A percentile compares a stretch with the other conserved stretches of the same genome.
Conservation (phyloP, 148 eudicot genomes). For the Cornus kousa region DNA sequence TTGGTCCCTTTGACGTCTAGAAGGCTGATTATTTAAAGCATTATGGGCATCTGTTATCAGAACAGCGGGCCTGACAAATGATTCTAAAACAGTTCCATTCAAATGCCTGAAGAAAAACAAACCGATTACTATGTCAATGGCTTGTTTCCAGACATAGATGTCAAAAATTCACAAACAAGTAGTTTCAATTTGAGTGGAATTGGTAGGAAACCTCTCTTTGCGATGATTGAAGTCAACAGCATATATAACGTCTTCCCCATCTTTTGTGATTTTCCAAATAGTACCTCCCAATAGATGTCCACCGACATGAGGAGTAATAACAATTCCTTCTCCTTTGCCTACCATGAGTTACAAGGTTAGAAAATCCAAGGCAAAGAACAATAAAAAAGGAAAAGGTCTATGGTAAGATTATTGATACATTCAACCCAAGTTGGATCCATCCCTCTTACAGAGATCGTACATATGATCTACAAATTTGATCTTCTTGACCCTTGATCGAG, state of each 20-base stretch:
- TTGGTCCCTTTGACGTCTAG: constrained; percentile 93
- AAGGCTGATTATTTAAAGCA: constrained; percentile 85
- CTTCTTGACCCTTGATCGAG: background rate
- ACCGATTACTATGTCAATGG: constrained; percentile 12
- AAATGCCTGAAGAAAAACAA: constrained; percentile 63
- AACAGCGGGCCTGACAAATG: constrained; percentile 96
- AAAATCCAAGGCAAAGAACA: background rate
- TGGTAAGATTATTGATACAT: background rate
- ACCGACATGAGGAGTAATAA: constrained; percentile 94
- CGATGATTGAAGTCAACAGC: constrained; percentile 99
- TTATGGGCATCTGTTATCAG: constrained; percentile 95
- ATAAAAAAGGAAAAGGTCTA: background rate
- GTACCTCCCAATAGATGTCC: constrained; percentile 98
- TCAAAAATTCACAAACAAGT: background rate
- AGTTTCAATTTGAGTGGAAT: background rate
- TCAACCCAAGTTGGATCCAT: background rate
- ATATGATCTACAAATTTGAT: background rate
- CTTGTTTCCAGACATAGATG: background rate
- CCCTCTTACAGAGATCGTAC: background rate
- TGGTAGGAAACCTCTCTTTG: constrained; percentile 71
- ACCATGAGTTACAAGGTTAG: constrained; percentile 12
- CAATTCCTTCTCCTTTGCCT: constrained; percentile 99
- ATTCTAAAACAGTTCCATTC: constrained; percentile 91
- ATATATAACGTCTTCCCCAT: constrained; percentile 94
- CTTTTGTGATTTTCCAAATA: constrained; percentile 91